Conservation (phyloP, 345 rosid species). For the Excoecaria cochinchinensis region DNA sequence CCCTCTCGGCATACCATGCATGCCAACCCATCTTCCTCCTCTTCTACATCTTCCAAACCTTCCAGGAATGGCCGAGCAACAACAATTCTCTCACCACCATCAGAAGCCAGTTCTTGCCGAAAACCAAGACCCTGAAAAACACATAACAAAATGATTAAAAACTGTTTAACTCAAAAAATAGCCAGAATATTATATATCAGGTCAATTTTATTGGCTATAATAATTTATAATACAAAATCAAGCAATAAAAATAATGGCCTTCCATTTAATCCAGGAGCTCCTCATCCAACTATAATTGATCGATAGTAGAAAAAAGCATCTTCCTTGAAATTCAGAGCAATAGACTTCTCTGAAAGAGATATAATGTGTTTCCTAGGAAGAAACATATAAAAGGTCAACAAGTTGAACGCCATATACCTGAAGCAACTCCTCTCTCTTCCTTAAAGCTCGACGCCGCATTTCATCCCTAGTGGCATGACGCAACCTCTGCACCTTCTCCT, state of each 20-base stretch:
- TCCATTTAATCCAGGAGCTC: background rate
- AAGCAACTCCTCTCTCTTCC: conserved; percentile 77
- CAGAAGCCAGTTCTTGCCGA: conserved; percentile 77
- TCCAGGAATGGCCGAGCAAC: conserved; percentile 79
- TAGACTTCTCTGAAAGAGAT: background rate
- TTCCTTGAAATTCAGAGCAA: background rate
- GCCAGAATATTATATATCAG: background rate
- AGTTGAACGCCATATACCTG: conserved; percentile 47
- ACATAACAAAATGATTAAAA: conserved; percentile 3
- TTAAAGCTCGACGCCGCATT: conserved; percentile 89
- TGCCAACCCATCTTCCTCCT: conserved; percentile 93
- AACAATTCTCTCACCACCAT: conserved; percentile 90
- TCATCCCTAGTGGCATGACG: conserved; percentile 91
- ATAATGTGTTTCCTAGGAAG: background rate
- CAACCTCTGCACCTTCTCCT: conserved; percentile 65
- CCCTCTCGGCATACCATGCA: conserved; percentile 99
- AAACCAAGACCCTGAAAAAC: conserved; percentile 77
- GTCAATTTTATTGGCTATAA: background rate
- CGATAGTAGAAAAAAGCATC: background rate
- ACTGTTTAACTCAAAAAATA: background rate
- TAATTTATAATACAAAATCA: background rate
- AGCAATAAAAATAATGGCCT: background rate
- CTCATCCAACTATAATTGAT: background rate
- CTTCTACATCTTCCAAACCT: conserved; percentile 95
- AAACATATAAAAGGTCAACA: background rate